phyloP scores from a whole-genome alignment of 306 rosid genomes.

The Malus fusca region DNA sequence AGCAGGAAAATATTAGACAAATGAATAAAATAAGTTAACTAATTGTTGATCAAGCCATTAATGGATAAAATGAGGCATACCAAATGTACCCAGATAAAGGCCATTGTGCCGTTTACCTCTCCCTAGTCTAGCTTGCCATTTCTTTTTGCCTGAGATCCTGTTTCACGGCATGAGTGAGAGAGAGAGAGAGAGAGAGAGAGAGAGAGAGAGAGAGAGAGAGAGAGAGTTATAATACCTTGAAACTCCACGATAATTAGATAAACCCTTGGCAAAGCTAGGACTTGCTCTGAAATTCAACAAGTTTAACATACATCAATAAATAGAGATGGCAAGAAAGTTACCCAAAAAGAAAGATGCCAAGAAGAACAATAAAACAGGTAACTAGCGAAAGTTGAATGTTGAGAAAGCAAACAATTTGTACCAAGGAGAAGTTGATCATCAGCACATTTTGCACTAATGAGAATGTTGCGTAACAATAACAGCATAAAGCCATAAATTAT shows the following conservation, averaged over 20 bases:
- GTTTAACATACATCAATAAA: background rate
- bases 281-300: constrained; percentile 18
- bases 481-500: background rate
- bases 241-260: constrained; percentile 34
- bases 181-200: background rate
- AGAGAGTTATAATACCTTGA: constrained; percentile 13
- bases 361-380: background rate
- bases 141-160: constrained; percentile 3
- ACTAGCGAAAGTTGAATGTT: too few species aligned
- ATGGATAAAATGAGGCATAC: background rate
- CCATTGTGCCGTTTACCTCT: constrained; percentile 10
- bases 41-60: background rate
- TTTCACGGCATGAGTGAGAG: background rate
- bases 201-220: background rate
- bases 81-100: constrained; percentile 25
- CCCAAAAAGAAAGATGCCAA: background rate
- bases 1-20: too few species aligned
- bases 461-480: too few species aligned
- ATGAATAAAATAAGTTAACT: too few species aligned
- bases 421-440: too few species aligned
- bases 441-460: too few species aligned
- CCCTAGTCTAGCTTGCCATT: constrained; percentile 31
- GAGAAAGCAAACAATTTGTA: too few species aligned
- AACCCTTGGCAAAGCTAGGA: constrained; percentile 16
- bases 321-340: background rate